Percentiles rank a stretch among this genome's conserved stretches.
phyloP scores from a whole-genome alignment of 2,329 filamentous ascomycete genomes.

The Colletotrichum limetticola region DNA sequence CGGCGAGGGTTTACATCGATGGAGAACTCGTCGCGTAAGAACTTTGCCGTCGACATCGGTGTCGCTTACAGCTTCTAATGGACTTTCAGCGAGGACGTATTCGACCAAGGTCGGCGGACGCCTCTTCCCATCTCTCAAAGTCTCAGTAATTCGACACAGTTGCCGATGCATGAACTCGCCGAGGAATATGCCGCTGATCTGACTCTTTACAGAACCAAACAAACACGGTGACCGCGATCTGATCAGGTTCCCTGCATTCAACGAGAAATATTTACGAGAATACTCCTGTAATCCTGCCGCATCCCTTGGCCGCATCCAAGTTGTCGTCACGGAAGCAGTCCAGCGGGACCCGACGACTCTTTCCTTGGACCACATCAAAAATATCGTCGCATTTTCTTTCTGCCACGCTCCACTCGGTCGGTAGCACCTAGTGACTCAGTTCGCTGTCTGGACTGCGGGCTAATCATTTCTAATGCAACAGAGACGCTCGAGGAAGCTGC shows the following conservation, averaged over 20 bases:
- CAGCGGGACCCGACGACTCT: slow-evolving; percentile 60
- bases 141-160: not conserved
- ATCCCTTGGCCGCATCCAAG: slow-evolving; percentile 77
- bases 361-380: slow-evolving; percentile 75
- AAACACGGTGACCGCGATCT: slow-evolving; percentile 67
- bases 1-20: slow-evolving; percentile 76
- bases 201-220: slow-evolving; percentile 54
- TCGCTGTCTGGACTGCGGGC: not conserved
- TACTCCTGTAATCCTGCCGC: slow-evolving; percentile 79
- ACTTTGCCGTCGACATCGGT: not conserved
- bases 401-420: slow-evolving; percentile 84
- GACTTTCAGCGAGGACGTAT: not conserved
- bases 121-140: not conserved
- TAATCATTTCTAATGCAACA: slow-evolving; percentile 34
- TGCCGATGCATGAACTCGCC: not conserved
- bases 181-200: not conserved
- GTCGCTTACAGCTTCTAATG: not conserved
- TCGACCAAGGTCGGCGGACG: not conserved
- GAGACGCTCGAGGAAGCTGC: slow-evolving; percentile 77
- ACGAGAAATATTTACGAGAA: slow-evolving; percentile 74
- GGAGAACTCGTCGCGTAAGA: slow-evolving; percentile 71
- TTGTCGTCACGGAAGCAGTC: slow-evolving; percentile 81
- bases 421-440: slow-evolving; percentile 37
- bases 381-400: slow-evolving; percentile 83
- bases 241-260: slow-evolving; percentile 80